Conservation (phyloP, 345 rosid genomes). For the Lagerstroemia speciosa region DNA sequence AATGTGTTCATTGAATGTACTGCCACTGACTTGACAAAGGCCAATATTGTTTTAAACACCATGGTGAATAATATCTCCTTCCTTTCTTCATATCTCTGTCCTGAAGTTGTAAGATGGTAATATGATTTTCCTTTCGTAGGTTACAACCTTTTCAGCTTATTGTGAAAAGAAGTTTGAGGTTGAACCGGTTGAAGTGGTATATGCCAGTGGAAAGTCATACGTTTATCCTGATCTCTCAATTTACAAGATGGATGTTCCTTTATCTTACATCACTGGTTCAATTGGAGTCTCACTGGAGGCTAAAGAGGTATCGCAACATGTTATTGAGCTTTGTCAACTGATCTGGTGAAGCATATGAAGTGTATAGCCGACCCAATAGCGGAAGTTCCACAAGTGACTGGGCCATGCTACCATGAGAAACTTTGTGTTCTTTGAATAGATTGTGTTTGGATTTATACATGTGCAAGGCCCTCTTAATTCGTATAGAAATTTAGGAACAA, state of each 20-base stretch:
- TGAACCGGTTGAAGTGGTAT: slow-evolving; percentile 85
- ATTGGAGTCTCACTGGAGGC: slow-evolving; percentile 70
- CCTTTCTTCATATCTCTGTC: background rate
- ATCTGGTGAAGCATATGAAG: background rate
- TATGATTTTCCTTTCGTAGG: slow-evolving; percentile 27
- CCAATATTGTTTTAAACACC: slow-evolving; percentile 82
- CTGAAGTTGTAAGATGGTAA: background rate
- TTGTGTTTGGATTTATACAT: background rate
- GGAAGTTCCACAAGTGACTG: background rate
- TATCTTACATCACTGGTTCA: slow-evolving; percentile 57
- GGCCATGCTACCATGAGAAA: background rate
- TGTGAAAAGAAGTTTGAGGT: slow-evolving; percentile 71
- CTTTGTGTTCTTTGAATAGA: background rate
- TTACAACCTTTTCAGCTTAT: slow-evolving; percentile 62
- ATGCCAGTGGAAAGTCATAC: slow-evolving; percentile 48
- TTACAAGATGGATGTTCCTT: slow-evolving; percentile 72
- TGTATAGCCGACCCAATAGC: background rate
- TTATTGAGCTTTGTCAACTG: background rate
- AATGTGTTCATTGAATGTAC: slow-evolving; percentile 95
- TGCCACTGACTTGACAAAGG: slow-evolving; percentile 90
- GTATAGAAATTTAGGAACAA: background rate
- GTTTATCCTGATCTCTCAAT: slow-evolving; percentile 67
- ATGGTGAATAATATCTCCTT: slow-evolving; percentile 40
- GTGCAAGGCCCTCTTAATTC: background rate
- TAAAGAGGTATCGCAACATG: slow-evolving; percentile 48